These are phyloP conservation scores for Rickenella mellea DNA, from an alignment of 768 basidiomycete genomes.

Conservation along the genomic window DNA sequence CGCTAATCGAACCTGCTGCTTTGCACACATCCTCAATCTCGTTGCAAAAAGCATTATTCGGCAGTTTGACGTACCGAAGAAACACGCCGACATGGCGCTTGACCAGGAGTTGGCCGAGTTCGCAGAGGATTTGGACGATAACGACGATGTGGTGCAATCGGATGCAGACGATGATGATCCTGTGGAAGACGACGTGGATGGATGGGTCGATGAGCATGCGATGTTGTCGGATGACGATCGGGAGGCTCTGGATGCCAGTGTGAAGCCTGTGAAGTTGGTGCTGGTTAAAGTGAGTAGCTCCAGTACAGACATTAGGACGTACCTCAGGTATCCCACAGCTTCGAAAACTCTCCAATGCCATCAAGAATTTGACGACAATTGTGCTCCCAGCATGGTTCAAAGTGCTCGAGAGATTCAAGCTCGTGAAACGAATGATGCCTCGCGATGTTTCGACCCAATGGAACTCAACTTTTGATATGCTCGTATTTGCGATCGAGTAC, in stretches of 20 bases:
- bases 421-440: conserved; percentile 20
- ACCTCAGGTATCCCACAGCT: conserved; percentile 7
- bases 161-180: conserved; percentile 9
- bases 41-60: conserved; percentile 22
- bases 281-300: conserved; percentile 22
- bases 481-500: conserved; percentile 21
- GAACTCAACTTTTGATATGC: conserved; percentile 31
- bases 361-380: conserved; percentile 18
- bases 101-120: conserved; percentile 8
- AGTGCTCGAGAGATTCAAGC: conserved; percentile 5
- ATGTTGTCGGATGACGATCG: conserved; percentile 8
- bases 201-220: conserved; percentile 18
- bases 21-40: conserved; percentile 28
- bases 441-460: conserved; percentile 27
- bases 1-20: conserved; percentile 22
- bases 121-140: conserved; percentile 3
- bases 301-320: not conserved
- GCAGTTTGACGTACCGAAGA: conserved; percentile 23
- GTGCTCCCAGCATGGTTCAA: conserved; percentile 21
- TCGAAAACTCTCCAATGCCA: conserved; percentile 12
- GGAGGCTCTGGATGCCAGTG: conserved; percentile 8
- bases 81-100: conserved; percentile 2
- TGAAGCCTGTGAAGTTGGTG: conserved; percentile 15
- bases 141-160: conserved; percentile 7
- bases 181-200: conserved; percentile 8